These are phyloP conservation scores for Paratinospora sagittata DNA, from an alignment of 164 flowering plant species.

Conservation along the genomic window DNA sequence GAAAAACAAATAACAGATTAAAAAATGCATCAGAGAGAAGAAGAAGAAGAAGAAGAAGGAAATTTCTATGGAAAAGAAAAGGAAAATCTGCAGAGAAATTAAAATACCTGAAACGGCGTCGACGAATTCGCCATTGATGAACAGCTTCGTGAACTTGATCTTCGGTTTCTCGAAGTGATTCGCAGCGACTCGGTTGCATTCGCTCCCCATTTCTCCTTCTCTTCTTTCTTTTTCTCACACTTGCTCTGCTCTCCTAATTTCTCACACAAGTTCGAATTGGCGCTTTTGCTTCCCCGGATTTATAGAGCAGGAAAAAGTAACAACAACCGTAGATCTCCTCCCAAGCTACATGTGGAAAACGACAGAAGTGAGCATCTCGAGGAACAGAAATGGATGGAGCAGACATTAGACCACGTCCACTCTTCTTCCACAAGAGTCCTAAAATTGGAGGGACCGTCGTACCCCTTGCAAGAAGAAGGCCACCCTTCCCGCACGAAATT, in stretches of 20 bases:
- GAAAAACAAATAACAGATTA: neutral
- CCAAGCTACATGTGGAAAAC: neutral
- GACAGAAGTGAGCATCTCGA: neutral
- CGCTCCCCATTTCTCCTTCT: slow-evolving; percentile 9
- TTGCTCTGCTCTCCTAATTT: neutral
- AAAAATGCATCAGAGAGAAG: no score
- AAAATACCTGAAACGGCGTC: slow-evolving; percentile 59
- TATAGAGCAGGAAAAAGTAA: neutral
- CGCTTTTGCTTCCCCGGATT: neutral
- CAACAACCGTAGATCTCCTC: no score
- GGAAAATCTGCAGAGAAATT: neutral
- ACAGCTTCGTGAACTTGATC: slow-evolving; percentile 59
- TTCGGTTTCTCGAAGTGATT: slow-evolving; percentile 18
- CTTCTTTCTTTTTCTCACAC: neutral
- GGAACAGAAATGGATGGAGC: neutral
- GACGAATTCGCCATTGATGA: slow-evolving; percentile 74
- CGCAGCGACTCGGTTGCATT: slow-evolving; percentile 3
- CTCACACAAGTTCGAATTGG: neutral
- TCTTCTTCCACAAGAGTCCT: no score
- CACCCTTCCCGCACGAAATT: no score
- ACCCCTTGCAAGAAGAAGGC: no score
- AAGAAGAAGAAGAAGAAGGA: neutral
- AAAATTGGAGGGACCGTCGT: no score
- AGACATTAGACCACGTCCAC: no score
- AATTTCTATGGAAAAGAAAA: no score